These are phyloP conservation scores for Fragaria vesca DNA, from an alignment of 306 rosid species.

Conservation along the genomic window DNA sequence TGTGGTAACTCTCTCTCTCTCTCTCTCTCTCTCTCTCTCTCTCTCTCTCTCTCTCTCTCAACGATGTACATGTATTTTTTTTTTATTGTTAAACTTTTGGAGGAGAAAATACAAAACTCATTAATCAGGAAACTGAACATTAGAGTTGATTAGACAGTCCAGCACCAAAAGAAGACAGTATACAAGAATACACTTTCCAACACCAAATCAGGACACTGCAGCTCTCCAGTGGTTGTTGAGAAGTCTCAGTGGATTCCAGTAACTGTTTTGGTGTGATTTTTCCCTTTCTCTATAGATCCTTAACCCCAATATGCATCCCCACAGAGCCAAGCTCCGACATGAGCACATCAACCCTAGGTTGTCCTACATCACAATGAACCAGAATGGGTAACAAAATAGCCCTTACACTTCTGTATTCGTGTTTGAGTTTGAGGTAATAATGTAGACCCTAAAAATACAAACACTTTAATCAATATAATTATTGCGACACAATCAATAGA, in stretches of 20 bases:
- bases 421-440: not conserved
- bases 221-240: not conserved
- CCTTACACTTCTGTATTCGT: not conserved
- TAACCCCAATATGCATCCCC: not conserved
- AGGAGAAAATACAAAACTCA: not conserved
- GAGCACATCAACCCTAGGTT: not conserved
- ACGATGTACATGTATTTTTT: too few species aligned
- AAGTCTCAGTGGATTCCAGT: not conserved
- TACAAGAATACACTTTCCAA: not conserved
- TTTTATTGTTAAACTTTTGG: not conserved
- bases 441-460: not conserved
- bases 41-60: not conserved
- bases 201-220: not conserved
- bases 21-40: not conserved
- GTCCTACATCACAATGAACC: not conserved
- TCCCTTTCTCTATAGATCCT: not conserved
- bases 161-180: not conserved
- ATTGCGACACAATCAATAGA: not conserved
- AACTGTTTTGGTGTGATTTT: not conserved
- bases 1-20: conserved; percentile 49
- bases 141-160: not conserved
- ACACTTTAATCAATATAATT: too few species aligned
- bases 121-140: not conserved
- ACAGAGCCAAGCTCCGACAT: not conserved
- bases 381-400: not conserved